phyloP scores from a whole-genome alignment of 352 stramenopile genomes.

The Phytopythium montanum region DNA sequence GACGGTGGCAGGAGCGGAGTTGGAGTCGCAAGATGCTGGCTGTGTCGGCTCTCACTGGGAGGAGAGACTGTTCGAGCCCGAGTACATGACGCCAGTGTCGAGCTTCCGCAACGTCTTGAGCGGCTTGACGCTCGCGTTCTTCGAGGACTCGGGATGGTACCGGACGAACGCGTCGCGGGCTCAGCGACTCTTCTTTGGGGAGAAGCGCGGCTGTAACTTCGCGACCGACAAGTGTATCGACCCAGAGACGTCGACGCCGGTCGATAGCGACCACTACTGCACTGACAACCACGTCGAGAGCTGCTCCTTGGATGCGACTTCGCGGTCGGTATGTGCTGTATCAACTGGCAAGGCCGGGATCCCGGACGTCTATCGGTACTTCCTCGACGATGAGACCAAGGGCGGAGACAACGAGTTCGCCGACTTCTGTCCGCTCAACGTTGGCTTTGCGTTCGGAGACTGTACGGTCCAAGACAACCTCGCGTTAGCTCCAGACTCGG shows the following conservation, averaged over 20 bases:
- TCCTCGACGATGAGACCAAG: constrained; percentile 32
- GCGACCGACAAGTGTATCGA: constrained; percentile 67
- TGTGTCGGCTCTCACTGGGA: constrained; percentile 84
- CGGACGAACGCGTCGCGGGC: constrained; percentile 43
- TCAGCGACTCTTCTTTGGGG: constrained; percentile 65
- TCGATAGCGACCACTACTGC: constrained; percentile 63
- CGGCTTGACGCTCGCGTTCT: constrained; percentile 71
- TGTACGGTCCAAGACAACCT: constrained; percentile 64
- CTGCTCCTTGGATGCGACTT: constrained; percentile 71
- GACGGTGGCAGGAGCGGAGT: constrained; percentile 53
- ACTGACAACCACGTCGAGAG: constrained; percentile 49
- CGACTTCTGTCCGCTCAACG: constrained; percentile 79
- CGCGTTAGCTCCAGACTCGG: constrained; percentile 30
- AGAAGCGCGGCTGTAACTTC: constrained; percentile 59
- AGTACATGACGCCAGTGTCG: constrained; percentile 79
- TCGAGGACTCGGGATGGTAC: constrained; percentile 85
- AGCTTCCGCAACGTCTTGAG: constrained; percentile 76
- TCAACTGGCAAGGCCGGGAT: constrained; percentile 34
- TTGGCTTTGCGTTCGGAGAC: constrained; percentile 61
- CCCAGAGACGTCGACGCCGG: constrained; percentile 33
- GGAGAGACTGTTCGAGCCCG: constrained; percentile 75
- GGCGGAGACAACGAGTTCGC: constrained; percentile 64
- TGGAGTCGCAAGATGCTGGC: constrained; percentile 72
- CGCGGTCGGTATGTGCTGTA: constrained; percentile 63
- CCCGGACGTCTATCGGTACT: constrained; percentile 57